Conservation (phyloP, 306 rosid species). For the Notholithocarpus densiflorus region DNA sequence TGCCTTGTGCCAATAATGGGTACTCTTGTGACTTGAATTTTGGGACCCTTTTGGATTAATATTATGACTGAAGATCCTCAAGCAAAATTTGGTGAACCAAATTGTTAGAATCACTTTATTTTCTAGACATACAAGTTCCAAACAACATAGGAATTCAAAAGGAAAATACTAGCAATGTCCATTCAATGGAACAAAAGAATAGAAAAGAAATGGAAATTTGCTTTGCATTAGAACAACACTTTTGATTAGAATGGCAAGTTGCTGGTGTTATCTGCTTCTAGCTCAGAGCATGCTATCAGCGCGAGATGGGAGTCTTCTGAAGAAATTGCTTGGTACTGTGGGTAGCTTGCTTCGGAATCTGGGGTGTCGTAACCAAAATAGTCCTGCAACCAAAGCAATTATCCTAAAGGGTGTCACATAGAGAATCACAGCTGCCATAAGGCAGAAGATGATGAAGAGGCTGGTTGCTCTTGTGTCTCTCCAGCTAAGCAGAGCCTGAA, state of each 20-base stretch:
- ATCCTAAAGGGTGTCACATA: slow-evolving; percentile 60
- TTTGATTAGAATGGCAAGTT: neutral
- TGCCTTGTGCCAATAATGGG: too few relatives aligned
- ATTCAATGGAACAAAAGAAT: neutral
- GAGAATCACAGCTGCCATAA: slow-evolving; percentile 48
- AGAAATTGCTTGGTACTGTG: slow-evolving; percentile 64
- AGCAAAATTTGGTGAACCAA: neutral
- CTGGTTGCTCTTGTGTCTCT: slow-evolving; percentile 67
- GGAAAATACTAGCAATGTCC: neutral
- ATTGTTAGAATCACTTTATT: neutral
- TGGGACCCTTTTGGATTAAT: neutral
- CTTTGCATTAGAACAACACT: neutral
- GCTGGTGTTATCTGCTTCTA: neutral
- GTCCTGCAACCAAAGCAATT: slow-evolving; percentile 49
- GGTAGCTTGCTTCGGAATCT: slow-evolving; percentile 75
- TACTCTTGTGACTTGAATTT: too few relatives aligned
- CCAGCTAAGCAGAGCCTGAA: slow-evolving; percentile 53
- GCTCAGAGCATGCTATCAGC: slow-evolving; percentile 73
- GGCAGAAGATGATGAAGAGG: slow-evolving; percentile 42
- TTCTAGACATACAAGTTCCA: neutral
- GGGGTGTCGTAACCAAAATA: slow-evolving; percentile 69
- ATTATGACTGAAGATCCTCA: neutral
- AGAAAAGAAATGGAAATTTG: neutral
- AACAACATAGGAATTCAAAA: neutral
- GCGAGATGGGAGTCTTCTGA: slow-evolving; percentile 70